Evolutionary conservation across 129 eudicot genomes (phyloP).

Genomic region (Oenanthe sinensis): DNA sequence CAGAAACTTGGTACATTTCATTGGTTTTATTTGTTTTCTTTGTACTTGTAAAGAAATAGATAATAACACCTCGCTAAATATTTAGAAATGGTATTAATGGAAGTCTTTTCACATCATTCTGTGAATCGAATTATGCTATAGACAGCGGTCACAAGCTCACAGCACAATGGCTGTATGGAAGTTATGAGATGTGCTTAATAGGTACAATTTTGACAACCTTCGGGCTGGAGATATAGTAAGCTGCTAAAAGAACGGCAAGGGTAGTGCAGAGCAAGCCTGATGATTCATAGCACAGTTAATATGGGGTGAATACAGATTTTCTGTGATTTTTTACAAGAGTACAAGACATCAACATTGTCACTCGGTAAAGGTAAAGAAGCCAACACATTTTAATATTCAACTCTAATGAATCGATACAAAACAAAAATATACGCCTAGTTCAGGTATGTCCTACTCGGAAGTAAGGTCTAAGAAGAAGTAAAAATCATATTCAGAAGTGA

Average conservation of each 20-base stretch:
- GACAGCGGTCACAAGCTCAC: conserved; percentile 21
- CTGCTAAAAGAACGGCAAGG: conserved; percentile 58
- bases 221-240: conserved; percentile 55
- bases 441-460: too few species aligned
- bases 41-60: too few species aligned
- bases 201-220: conserved; percentile 34
- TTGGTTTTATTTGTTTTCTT: not conserved
- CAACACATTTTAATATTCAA: too few species aligned
- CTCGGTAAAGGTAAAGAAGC: not conserved
- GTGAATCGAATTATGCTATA: conserved; percentile 27
- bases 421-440: too few species aligned
- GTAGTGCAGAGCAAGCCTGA: conserved; percentile 39
- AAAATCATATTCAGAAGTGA: too few species aligned
- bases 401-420: too few species aligned
- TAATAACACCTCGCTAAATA: too few species aligned
- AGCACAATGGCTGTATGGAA: conserved; percentile 22
- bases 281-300: conserved; percentile 36
- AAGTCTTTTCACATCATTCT: conserved; percentile 18
- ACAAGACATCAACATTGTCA: conserved; percentile 38
- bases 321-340: conserved; percentile 25
- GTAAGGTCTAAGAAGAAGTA: too few species aligned
- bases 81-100: conserved; percentile 14
- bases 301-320: conserved; percentile 53
- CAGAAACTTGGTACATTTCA: not conserved
- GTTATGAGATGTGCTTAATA: conserved; percentile 72